These are phyloP conservation scores for Paecilomyces sp. DNA, from an alignment of 2,329 filamentous ascomycete genomes.

Conservation along the genomic window DNA sequence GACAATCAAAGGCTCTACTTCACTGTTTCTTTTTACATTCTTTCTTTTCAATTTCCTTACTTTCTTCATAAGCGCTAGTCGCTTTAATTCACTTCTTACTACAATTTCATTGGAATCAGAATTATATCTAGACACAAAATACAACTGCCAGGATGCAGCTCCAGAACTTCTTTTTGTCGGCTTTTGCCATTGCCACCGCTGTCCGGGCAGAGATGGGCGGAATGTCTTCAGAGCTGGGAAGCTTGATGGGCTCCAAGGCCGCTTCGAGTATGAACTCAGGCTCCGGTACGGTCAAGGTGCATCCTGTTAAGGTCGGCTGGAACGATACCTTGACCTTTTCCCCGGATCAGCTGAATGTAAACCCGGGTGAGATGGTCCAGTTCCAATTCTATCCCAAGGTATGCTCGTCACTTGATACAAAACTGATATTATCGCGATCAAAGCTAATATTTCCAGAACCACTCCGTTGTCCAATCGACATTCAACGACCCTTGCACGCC, in stretches of 20 bases:
- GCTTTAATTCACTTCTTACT: neutral
- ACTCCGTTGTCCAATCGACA: conserved; percentile 71
- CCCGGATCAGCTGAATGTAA: conserved; percentile 58
- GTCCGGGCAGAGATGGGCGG: neutral
- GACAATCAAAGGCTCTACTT: neutral
- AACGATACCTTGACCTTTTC: conserved; percentile 52
- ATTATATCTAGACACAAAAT: neutral
- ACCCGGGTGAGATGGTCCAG: conserved; percentile 48
- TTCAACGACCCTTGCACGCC: conserved; percentile 66
- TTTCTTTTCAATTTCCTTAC: neutral
- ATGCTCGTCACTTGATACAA: conserved; percentile 4
- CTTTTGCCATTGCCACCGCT: neutral
- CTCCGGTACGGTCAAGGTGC: conserved; percentile 38
- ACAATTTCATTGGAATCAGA: neutral
- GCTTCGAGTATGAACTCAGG: neutral
- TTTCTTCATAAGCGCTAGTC: neutral
- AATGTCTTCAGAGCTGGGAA: neutral
- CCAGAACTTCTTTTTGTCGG: neutral
- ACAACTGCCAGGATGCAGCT: neutral
- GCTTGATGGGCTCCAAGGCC: neutral
- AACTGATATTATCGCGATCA: neutral
- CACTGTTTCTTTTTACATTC: neutral
- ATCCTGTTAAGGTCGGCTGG: conserved; percentile 60
- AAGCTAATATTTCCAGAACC: conserved; percentile 46
- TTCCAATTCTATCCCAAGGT: conserved; percentile 46